Conservation (phyloP, 805 yeast species). For the Barnettozyma wickerhamii region DNA sequence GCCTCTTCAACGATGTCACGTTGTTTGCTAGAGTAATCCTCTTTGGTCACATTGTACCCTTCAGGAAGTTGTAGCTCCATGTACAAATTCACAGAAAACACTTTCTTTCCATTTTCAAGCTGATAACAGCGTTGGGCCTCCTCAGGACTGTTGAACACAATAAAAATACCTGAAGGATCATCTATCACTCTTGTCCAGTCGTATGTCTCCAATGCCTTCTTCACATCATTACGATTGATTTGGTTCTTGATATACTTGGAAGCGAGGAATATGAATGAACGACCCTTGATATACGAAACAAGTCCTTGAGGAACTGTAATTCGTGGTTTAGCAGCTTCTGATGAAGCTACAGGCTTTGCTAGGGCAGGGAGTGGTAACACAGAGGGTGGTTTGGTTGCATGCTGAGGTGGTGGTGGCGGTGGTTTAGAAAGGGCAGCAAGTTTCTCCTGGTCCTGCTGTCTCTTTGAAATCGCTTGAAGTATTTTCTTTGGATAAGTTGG, state of each 20-base stretch:
- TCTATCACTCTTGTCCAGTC: constrained; percentile 63
- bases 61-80: constrained; percentile 45
- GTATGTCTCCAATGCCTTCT: constrained; percentile 52
- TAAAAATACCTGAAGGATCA: constrained; percentile 62
- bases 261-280: constrained; percentile 55
- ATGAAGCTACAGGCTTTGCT: not conserved
- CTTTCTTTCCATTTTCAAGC: constrained; percentile 53
- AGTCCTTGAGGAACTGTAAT: constrained; percentile 44
- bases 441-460: not conserved
- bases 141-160: constrained; percentile 56
- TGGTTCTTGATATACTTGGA: constrained; percentile 37
- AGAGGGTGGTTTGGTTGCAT: not conserved
- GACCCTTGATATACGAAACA: constrained; percentile 43
- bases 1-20: constrained; percentile 54
- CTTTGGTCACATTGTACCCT: constrained; percentile 15
- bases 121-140: constrained; percentile 60
- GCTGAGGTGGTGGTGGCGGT: constrained; percentile 1
- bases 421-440: not conserved
- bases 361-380: not conserved
- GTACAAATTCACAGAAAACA: constrained; percentile 43
- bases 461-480: constrained; percentile 14
- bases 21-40: constrained; percentile 12
- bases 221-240: constrained; percentile 52
- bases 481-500: constrained; percentile 27
- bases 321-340: not conserved